Conservation (phyloP, 495 filamentous ascomycete species). For the Penicillium taxi region DNA sequence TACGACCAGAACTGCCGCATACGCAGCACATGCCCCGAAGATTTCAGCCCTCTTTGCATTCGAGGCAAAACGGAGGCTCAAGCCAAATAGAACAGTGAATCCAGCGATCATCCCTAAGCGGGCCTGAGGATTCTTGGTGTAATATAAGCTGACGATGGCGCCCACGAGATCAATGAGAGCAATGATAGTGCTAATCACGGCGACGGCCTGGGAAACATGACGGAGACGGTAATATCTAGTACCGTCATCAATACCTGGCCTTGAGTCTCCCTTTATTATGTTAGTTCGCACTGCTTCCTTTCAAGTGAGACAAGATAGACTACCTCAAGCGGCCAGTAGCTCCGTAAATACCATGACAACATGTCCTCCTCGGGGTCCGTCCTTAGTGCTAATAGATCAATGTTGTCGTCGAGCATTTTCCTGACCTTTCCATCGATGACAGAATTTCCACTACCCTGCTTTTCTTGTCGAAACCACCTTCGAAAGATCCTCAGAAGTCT, state of each 20-base stretch:
- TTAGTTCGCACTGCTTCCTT: no score
- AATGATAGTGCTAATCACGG: not conserved
- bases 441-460: no score
- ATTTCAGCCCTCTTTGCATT: conserved; percentile 1
- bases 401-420: no score
- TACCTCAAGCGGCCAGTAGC: no score
- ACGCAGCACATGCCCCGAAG: not conserved
- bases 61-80: not conserved
- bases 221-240: not conserved
- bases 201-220: not conserved
- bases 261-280: no score
- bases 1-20: conserved; percentile 2
- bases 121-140: not conserved
- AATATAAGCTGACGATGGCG: conserved; percentile 1
- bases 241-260: no score
- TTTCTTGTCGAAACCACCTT: no score
- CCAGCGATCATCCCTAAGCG: not conserved
- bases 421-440: no score
- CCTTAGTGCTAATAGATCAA: no score
- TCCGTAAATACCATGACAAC: no score
- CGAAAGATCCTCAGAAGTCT: not conserved
- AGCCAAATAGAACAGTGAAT: conserved; percentile 1
- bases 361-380: no score
- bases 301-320: no score
- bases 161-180: not conserved